Conservation (phyloP, 441 rosid genomes). For the Erodium moschatum region DNA sequence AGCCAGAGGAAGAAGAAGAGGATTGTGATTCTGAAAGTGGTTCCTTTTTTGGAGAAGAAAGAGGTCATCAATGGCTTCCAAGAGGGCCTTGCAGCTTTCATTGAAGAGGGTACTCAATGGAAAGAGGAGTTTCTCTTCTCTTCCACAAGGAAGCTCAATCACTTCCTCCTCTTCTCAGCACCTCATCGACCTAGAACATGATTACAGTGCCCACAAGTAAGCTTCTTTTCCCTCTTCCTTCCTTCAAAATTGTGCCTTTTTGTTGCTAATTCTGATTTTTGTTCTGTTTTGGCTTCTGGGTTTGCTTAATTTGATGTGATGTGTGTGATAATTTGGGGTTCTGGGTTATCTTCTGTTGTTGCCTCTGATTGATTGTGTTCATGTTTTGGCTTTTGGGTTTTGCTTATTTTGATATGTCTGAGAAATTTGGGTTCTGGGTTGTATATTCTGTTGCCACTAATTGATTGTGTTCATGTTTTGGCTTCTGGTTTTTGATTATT, state of each 20-base stretch:
- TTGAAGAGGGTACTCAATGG: conserved; percentile 30
- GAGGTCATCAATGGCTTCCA: conserved; percentile 35
- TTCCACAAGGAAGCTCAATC: conserved; percentile 35
- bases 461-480: too few species aligned
- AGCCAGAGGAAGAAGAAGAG: not conserved
- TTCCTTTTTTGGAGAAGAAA: not conserved
- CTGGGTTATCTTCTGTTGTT: not conserved
- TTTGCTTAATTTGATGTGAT: not conserved
- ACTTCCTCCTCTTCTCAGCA: conserved; percentile 45
- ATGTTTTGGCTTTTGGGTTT: not conserved
- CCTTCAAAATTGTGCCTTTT: not conserved
- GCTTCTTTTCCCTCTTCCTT: conserved; percentile 11
- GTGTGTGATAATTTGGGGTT: not conserved
- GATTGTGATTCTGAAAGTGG: not conserved
- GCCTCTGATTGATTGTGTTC: not conserved
- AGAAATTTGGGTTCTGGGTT: too few species aligned
- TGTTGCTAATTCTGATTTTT: not conserved
- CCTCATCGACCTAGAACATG: conserved; percentile 61
- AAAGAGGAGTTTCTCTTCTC: conserved; percentile 37
- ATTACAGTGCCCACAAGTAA: conserved; percentile 88
- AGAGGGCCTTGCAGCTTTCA: conserved; percentile 33
- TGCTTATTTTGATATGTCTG: not conserved
- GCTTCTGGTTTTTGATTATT: too few species aligned
- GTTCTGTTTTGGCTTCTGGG: conserved; percentile 22
- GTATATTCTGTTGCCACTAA: too few species aligned